A percentile compares a stretch with the other conserved stretches of the same genome.
phyloP scores from a whole-genome alignment of 768 basidiomycete species.

The Panus rudis region DNA sequence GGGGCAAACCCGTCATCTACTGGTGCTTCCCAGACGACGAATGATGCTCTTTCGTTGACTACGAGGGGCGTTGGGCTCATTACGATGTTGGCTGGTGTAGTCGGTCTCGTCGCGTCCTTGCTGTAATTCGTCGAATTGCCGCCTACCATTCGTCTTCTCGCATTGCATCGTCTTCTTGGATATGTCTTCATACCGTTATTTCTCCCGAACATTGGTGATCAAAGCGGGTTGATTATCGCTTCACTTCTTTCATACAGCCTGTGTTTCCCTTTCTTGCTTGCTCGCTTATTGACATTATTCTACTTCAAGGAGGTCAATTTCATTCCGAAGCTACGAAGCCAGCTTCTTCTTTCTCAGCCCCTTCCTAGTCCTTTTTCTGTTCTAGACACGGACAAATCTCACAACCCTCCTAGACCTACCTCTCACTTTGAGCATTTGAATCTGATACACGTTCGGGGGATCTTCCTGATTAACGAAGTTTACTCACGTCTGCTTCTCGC shows the following conservation, averaged over 20 bases:
- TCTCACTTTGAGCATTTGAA: too few species aligned
- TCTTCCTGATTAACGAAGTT: too few species aligned
- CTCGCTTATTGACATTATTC: background rate
- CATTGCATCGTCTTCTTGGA: too few species aligned
- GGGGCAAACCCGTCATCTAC: background rate
- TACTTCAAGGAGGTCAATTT: background rate
- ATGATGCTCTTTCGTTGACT: background rate
- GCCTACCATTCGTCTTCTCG: background rate
- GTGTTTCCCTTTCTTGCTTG: background rate
- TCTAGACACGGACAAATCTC: too few species aligned
- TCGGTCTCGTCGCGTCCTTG: conserved; percentile 3
- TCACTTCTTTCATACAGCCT: too few species aligned
- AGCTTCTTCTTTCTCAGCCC: background rate
- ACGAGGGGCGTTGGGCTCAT: background rate
- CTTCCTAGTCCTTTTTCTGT: too few species aligned
- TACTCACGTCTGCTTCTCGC: too few species aligned
- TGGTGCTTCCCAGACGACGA: background rate
- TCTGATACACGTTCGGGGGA: too few species aligned
- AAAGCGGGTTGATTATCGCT: too few species aligned
- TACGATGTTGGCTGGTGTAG: background rate
- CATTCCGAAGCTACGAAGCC: background rate
- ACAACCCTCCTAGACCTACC: too few species aligned
- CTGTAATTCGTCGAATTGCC: background rate
- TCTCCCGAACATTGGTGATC: too few species aligned
- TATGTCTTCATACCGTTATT: too few species aligned